Evolutionary conservation across 352 stramenopile species (phyloP).

Genomic region (Pythium chondricola): DNA sequence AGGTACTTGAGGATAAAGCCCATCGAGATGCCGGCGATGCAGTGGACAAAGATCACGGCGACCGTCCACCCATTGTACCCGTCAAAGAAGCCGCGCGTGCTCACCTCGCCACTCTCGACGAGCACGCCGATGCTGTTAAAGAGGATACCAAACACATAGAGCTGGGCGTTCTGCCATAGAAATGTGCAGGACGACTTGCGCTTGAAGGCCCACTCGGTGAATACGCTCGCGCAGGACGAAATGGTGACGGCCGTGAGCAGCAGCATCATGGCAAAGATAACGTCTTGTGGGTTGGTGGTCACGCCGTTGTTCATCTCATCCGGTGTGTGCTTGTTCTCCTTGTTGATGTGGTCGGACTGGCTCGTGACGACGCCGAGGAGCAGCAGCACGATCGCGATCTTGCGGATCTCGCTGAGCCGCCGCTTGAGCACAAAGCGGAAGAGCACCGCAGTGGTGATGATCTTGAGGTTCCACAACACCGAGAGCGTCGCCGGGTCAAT

Average conservation of each 20-base stretch:
- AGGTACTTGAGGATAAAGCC: conserved; percentile 82
- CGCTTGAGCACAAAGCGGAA: conserved; percentile 80
- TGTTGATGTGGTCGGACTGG: conserved; percentile 61
- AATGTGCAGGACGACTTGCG: conserved; percentile 66
- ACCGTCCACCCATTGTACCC: conserved; percentile 80
- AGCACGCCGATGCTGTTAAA: conserved; percentile 71
- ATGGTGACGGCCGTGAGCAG: conserved; percentile 70
- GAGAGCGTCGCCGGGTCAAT: conserved; percentile 82
- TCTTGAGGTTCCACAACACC: conserved; percentile 87
- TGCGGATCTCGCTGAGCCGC: conserved; percentile 57
- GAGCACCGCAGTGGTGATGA: conserved; percentile 77
- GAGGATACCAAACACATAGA: conserved; percentile 77
- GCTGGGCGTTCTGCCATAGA: conserved; percentile 77
- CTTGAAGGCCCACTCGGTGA: conserved; percentile 84
- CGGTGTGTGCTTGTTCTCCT: conserved; percentile 9
- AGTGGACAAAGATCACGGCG: conserved; percentile 71
- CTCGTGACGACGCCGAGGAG: conserved; percentile 76
- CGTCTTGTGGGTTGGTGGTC: conserved; percentile 9
- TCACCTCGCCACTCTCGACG: conserved; percentile 39
- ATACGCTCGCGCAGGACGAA: conserved; percentile 79
- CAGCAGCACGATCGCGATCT: conserved; percentile 69
- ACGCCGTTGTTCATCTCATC: not conserved
- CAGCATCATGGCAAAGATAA: conserved; percentile 50
- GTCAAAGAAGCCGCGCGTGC: conserved; percentile 55
- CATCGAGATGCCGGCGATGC: conserved; percentile 65